Evolutionary conservation across 805 yeast species (phyloP).

Genomic region (Myxozyma sirexii): DNA sequence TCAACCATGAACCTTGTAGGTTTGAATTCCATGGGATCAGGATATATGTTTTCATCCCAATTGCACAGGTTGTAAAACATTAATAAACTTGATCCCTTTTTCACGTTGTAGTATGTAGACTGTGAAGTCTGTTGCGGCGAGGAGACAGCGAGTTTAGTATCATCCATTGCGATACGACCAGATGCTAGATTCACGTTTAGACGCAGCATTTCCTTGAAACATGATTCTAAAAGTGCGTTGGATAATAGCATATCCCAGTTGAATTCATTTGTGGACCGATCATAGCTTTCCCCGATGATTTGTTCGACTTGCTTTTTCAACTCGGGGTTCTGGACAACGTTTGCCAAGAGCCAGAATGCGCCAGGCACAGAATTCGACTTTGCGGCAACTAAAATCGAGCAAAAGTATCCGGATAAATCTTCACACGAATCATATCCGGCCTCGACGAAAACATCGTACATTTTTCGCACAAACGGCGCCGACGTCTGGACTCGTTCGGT

Average conservation of each 20-base stretch:
- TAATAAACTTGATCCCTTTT: conserved; percentile 8
- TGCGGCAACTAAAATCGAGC: conserved; percentile 22
- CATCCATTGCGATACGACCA: conserved; percentile 14
- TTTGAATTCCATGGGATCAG: conserved; percentile 23
- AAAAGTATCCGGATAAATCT: conserved; percentile 17
- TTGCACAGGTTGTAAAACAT: conserved; percentile 14
- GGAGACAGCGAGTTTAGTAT: conserved; percentile 7
- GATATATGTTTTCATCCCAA: conserved; percentile 26
- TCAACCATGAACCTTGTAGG: conserved; percentile 15
- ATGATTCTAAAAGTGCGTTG: conserved; percentile 11
- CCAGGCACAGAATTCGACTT: conserved; percentile 23
- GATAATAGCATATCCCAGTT: conserved; percentile 15
- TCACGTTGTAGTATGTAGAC: background rate
- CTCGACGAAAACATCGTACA: conserved; percentile 1
- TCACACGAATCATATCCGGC: background rate
- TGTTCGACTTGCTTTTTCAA: conserved; percentile 5
- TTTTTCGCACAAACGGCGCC: background rate
- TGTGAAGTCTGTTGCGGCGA: background rate
- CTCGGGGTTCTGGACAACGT: background rate
- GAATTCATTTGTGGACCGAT: background rate
- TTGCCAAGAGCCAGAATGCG: conserved; percentile 22
- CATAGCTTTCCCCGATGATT: conserved; percentile 10
- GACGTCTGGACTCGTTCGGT: conserved; percentile 3
- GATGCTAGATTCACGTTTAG: conserved; percentile 8
- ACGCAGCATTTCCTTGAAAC: conserved; percentile 24